Evolutionary conservation across 1,284 basidiomycete genomes (phyloP), one percentile per base, ranked within the genome.

Genomic region (Moesziomyces aphidis): DNA sequence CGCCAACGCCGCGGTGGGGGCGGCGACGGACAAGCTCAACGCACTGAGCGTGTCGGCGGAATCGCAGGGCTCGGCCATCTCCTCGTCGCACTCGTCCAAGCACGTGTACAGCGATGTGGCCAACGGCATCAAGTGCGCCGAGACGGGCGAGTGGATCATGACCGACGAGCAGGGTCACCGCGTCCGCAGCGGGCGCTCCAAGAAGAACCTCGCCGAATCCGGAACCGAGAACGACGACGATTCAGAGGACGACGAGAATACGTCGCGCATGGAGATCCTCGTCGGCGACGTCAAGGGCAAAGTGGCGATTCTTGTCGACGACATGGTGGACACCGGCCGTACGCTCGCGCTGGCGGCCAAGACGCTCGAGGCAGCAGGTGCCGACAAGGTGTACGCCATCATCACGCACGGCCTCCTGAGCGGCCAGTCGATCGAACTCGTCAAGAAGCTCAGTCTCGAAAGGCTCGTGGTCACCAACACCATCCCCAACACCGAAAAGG

Each of bases 281-380:
- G 96, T 99, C 55, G 96, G 96, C n/a, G 94, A 98, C 84, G 96
- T 99, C 67, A 89, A 89, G 78, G 94, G 92, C 86, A 95, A 95
- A 88, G 75, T 77, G 1, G 95, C 93, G 31, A 96, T 99, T 80
- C 88, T 99, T 52, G 92, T 99, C 31, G 96, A 99, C 85, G 96
- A 99, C 85, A 98, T 99, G 94, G 92, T 97, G 83, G 97, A 99
- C 85, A 95, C 94, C 6, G 96, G 95, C 2, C 89, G 89, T 65
- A 99, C 97, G 2, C 89, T 99, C 24, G 87, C 90, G 13, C 87
- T 97, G 19, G 96, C 96, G 28, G 92, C 91, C 13, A 90, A 90
- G 57, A 93, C 94, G 4, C 87, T 99, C 67, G 88, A 90, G 64
- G 93, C 95, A 74, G 92, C 92, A 61, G 96, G 97, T 34, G 96